These are phyloP conservation scores for Podosphaera fusca DNA, from an alignment of 2,329 filamentous ascomycete species.

Conservation along the genomic window DNA sequence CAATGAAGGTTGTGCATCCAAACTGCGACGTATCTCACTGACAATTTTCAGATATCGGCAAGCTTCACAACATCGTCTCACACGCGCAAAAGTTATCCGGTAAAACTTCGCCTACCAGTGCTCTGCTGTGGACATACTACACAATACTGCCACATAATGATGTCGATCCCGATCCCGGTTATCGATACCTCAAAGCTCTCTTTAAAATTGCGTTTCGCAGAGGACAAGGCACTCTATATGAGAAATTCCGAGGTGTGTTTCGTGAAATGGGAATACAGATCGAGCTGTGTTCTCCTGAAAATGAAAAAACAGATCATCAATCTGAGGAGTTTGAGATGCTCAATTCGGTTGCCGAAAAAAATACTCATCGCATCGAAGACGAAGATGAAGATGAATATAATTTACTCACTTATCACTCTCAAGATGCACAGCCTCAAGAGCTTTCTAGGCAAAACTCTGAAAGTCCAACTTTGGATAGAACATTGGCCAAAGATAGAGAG, in stretches of 20 bases:
- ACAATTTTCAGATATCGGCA: slow-evolving; percentile 40
- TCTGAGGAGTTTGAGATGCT: not conserved
- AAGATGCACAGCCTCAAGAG: not conserved
- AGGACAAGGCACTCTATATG: slow-evolving; percentile 32
- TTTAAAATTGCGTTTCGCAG: slow-evolving; percentile 52
- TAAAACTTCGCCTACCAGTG: slow-evolving; percentile 43
- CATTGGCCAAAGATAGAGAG: slow-evolving; percentile 4
- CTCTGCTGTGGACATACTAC: slow-evolving; percentile 65
- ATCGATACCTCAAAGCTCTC: slow-evolving; percentile 53
- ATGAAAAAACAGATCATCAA: not conserved
- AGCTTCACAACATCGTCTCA: slow-evolving; percentile 54
- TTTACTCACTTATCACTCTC: not conserved
- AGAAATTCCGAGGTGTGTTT: slow-evolving; percentile 48
- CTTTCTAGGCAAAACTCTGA: slow-evolving; percentile 16
- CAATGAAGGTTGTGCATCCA: slow-evolving; percentile 29
- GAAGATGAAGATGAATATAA: not conserved
- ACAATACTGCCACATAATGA: slow-evolving; percentile 47
- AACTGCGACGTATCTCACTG: not conserved
- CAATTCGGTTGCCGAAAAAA: not conserved
- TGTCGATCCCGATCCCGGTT: slow-evolving; percentile 48
- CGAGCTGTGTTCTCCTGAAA: slow-evolving; percentile 25
- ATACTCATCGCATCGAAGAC: not conserved
- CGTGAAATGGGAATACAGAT: slow-evolving; percentile 47
- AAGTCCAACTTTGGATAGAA: slow-evolving; percentile 13
- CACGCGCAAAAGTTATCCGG: slow-evolving; percentile 39